phyloP scores from a whole-genome alignment of 73 alveolate genomes.

The Paramecium sonneborni region DNA sequence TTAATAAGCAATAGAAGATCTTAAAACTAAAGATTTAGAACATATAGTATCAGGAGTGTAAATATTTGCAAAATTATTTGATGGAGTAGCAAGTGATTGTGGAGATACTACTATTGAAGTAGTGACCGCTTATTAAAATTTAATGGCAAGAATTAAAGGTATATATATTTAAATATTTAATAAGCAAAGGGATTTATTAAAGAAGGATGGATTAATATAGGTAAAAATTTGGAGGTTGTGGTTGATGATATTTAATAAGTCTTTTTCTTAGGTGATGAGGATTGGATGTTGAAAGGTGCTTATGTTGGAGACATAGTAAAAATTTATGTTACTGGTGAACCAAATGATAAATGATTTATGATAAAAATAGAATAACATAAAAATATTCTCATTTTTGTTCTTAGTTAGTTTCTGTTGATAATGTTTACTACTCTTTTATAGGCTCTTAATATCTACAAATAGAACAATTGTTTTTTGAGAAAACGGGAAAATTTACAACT shows the following conservation, averaged over 20 bases:
- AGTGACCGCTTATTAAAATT: not conserved
- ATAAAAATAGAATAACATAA: not conserved
- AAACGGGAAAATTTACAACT: slow-evolving; percentile 30
- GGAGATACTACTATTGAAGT: not conserved
- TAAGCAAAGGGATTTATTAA: slow-evolving; percentile 22
- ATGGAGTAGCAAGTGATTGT: not conserved
- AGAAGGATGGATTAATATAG: not conserved
- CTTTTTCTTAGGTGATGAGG: slow-evolving; percentile 4
- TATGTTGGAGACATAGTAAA: slow-evolving; percentile 10
- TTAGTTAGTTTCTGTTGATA: not conserved
- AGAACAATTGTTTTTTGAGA: slow-evolving; percentile 19
- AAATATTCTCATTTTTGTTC: not conserved
- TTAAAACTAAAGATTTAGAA: not conserved
- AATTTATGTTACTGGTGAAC: not conserved
- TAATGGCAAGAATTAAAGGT: not conserved
- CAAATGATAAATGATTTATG: slow-evolving; percentile 44
- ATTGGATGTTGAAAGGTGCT: slow-evolving; percentile 40
- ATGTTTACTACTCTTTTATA: not conserved
- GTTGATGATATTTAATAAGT: not conserved
- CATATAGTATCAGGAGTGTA: not conserved
- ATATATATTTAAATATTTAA: not conserved
- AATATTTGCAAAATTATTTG: not conserved
- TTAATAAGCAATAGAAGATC: not conserved
- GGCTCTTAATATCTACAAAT: slow-evolving; percentile 37
- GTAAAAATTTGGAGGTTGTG: not conserved